These are phyloP conservation scores for Botrytis medusae DNA, from an alignment of 2,329 filamentous ascomycete genomes.

Conservation along the genomic window DNA sequence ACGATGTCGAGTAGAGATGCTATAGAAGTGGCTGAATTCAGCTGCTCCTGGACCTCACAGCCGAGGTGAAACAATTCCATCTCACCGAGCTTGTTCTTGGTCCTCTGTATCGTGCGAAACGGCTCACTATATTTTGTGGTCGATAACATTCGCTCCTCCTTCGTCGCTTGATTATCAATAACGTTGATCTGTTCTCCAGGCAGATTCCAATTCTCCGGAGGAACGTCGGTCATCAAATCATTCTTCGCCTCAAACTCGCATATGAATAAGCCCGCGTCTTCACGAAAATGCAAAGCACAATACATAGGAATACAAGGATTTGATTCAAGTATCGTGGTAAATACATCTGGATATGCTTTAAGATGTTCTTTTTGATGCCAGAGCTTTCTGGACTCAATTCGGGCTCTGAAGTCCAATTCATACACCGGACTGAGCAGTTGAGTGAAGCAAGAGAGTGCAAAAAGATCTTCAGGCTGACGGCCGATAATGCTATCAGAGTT, in stretches of 20 bases:
- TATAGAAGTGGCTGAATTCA: conserved; percentile 69
- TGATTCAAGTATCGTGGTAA: conserved; percentile 59
- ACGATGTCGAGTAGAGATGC: conserved; percentile 76
- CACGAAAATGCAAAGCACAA: conserved; percentile 48
- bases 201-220: conserved; percentile 58
- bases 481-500: conserved; percentile 75
- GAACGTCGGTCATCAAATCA: conserved; percentile 65
- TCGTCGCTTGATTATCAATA: conserved; percentile 67
- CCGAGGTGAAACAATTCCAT: conserved; percentile 93
- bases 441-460: conserved; percentile 72
- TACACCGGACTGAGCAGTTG: conserved; percentile 85
- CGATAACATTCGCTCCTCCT: conserved; percentile 72
- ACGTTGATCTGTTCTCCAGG: conserved; percentile 71
- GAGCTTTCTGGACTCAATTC: conserved; percentile 8
- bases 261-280: conserved; percentile 68
- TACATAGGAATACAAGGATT: conserved; percentile 1
- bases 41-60: conserved; percentile 86
- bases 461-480: conserved; percentile 73
- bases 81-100: conserved; percentile 49
- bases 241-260: conserved; percentile 90
- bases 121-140: conserved; percentile 71
- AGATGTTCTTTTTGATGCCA: conserved; percentile 56
- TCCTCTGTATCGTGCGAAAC: conserved; percentile 55
- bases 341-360: conserved; percentile 75
- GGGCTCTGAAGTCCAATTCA: conserved; percentile 10